phyloP scores from a whole-genome alignment of 768 basidiomycete species.

The Suillus luteus region DNA sequence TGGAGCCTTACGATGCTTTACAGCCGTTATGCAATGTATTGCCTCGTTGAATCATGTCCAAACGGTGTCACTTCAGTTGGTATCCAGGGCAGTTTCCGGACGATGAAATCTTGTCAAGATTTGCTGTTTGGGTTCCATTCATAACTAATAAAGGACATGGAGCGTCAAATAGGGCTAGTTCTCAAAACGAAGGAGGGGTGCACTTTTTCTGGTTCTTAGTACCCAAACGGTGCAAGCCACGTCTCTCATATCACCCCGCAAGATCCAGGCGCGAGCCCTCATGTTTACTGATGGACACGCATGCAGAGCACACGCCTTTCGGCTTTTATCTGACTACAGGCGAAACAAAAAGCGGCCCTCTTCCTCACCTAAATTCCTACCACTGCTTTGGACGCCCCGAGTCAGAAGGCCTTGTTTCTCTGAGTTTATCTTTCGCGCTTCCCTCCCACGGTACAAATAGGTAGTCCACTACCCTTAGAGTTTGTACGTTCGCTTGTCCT shows the following conservation, averaged over 20 bases:
- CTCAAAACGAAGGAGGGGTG: slow-evolving; percentile 32
- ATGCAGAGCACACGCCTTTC: slow-evolving; percentile 26
- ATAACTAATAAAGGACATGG: slow-evolving; percentile 27
- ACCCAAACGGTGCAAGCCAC: slow-evolving; percentile 10
- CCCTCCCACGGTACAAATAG: slow-evolving; percentile 12
- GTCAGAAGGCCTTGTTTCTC: background rate
- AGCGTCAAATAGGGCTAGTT: slow-evolving; percentile 32
- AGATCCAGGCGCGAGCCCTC: slow-evolving; percentile 26
- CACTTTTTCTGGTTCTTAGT: slow-evolving; percentile 15
- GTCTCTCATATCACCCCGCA: slow-evolving; percentile 20
- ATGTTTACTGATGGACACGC: slow-evolving; percentile 27
- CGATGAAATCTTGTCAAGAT: slow-evolving; percentile 22
- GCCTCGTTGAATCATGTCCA: background rate
- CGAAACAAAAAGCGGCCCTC: background rate
- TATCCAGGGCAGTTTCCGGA: slow-evolving; percentile 23
- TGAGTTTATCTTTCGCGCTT: background rate
- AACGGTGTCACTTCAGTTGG: slow-evolving; percentile 17
- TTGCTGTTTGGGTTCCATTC: slow-evolving; percentile 26
- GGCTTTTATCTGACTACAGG: slow-evolving; percentile 32
- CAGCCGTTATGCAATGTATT: slow-evolving; percentile 6
- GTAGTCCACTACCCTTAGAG: background rate
- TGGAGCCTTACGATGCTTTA: background rate
- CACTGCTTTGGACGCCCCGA: background rate
- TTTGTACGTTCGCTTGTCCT: background rate
- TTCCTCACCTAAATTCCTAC: slow-evolving; percentile 1